Evolutionary conservation across 2,329 filamentous ascomycete genomes (phyloP), one percentile per base, ranked within the genome.

Genomic region (Penicillium rolfsii): DNA sequence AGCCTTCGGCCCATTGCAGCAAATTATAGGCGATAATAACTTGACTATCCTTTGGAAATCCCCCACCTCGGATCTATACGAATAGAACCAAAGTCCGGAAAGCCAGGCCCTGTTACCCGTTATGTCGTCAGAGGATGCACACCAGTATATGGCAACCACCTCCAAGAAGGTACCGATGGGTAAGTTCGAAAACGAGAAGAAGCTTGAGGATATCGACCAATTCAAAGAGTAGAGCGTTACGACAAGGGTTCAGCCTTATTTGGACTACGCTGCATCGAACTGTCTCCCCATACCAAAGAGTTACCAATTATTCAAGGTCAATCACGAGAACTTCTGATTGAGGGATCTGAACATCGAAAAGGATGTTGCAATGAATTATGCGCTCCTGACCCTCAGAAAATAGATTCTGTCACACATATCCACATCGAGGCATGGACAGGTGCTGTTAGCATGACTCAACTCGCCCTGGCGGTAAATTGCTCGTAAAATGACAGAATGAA

Each of bases 381-480:
- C 43, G 45, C 19, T 22, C 43, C 43, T 38, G 24, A 48, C 9
- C 4, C 19, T 1, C 19, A 49, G 3, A 6, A 12, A 16, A 19
- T 56, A 1, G 22, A 28, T 5, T 56, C 54, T 19, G 22, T 48
- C 38, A 36, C n/a, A 7, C 53, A 28, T n/a, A 46, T 56, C 6
- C 43, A 56, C n/a, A 30, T 49, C 14, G 43, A 43, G 26, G 54
- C 41, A 11, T 56, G 54, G 54, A 45, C 54, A 45, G 30, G 54
- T 49, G 33, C 38, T 49, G 22, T 40, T n/a, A n/a, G 41, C 11
- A 56, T 56, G 54, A 30, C 40, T 12, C 3, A 38, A 38, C 5
- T 56, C 9, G 54, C 54, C 7, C 22, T 35, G 16, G 43, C 49
- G 30, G 7, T 22, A 12, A 33, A 22, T 11, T 49, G 24, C 4